Percentiles rank a stretch among this genome's conserved stretches.
These are phyloP conservation scores for Colletotrichum sp. DNA, from an alignment of 2,329 filamentous ascomycete species.

Conservation along the genomic window DNA sequence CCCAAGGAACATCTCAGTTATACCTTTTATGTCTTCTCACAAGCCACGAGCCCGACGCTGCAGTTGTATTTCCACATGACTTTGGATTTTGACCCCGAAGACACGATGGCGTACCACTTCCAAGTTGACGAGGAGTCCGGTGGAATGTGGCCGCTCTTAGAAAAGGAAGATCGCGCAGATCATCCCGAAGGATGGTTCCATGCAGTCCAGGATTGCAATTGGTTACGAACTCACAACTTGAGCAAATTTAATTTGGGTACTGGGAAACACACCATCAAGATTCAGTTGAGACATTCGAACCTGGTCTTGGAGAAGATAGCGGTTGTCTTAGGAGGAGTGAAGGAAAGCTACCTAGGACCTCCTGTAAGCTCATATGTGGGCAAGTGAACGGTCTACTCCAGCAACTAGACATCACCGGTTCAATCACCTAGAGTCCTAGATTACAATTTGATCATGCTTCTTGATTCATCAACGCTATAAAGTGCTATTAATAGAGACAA, in stretches of 20 bases:
- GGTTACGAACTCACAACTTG: slow-evolving; percentile 45
- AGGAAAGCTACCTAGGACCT: slow-evolving; percentile 39
- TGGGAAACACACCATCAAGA: slow-evolving; percentile 34
- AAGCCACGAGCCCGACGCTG: slow-evolving; percentile 26
- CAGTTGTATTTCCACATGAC: slow-evolving; percentile 42
- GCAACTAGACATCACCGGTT: background rate
- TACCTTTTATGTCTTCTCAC: slow-evolving; percentile 34
- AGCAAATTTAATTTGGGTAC: slow-evolving; percentile 11
- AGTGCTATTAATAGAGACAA: background rate
- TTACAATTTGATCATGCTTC: background rate
- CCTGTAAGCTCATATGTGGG: slow-evolving; percentile 27
- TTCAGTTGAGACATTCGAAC: slow-evolving; percentile 34
- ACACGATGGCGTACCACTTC: slow-evolving; percentile 54
- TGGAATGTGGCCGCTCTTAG: slow-evolving; percentile 33
- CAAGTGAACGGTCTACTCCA: accelerated
- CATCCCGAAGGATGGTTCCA: slow-evolving; percentile 52
- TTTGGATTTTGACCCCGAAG: slow-evolving; percentile 55
- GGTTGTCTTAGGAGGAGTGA: slow-evolving; percentile 34
- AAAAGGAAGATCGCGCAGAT: slow-evolving; percentile 30
- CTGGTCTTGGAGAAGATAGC: slow-evolving; percentile 42
- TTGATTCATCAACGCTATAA: background rate
- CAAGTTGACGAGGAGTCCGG: slow-evolving; percentile 47
- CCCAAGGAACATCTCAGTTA: slow-evolving; percentile 29
- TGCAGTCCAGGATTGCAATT: slow-evolving; percentile 55
- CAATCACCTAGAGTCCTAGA: background rate